phyloP scores from a whole-genome alignment of 2,329 filamentous ascomycete species.

The Penicillium sp. region DNA sequence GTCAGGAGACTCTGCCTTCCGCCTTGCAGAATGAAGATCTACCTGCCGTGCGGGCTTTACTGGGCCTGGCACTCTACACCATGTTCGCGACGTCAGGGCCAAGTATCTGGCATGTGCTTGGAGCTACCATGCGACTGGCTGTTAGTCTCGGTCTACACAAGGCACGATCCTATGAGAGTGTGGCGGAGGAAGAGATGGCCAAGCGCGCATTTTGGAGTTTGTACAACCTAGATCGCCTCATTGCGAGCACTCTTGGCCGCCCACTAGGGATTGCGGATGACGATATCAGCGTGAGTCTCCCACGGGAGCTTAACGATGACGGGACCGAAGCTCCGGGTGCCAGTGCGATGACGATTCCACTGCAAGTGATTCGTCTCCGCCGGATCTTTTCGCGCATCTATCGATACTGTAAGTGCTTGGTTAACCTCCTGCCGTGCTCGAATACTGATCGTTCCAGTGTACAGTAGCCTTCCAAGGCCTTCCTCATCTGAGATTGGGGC shows the following conservation, averaged over 20 bases:
- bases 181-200: slow-evolving; percentile 40
- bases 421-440: not conserved
- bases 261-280: slow-evolving; percentile 44
- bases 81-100: slow-evolving; percentile 40
- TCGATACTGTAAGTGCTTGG: slow-evolving; percentile 32
- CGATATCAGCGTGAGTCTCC: slow-evolving; percentile 41
- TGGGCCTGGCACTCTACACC: slow-evolving; percentile 39
- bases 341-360: slow-evolving; percentile 40
- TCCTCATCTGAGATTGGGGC: slow-evolving; percentile 26
- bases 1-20: slow-evolving; percentile 34
- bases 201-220: slow-evolving; percentile 47
- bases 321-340: slow-evolving; percentile 36
- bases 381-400: slow-evolving; percentile 42
- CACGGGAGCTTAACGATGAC: slow-evolving; percentile 42
- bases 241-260: slow-evolving; percentile 40
- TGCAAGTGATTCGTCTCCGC: slow-evolving; percentile 37
- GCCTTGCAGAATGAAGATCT: slow-evolving; percentile 41
- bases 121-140: slow-evolving; percentile 37
- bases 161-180: slow-evolving; percentile 24
- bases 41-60: slow-evolving; percentile 36
- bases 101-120: slow-evolving; percentile 43
- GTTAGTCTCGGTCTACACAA: slow-evolving; percentile 42
- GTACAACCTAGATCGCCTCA: slow-evolving; percentile 45
- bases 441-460: slow-evolving; percentile 25
- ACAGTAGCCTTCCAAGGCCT: slow-evolving; percentile 35